Conservation (phyloP, 2,329 filamentous ascomycete species). For the Botryotinia narcissicola region DNA sequence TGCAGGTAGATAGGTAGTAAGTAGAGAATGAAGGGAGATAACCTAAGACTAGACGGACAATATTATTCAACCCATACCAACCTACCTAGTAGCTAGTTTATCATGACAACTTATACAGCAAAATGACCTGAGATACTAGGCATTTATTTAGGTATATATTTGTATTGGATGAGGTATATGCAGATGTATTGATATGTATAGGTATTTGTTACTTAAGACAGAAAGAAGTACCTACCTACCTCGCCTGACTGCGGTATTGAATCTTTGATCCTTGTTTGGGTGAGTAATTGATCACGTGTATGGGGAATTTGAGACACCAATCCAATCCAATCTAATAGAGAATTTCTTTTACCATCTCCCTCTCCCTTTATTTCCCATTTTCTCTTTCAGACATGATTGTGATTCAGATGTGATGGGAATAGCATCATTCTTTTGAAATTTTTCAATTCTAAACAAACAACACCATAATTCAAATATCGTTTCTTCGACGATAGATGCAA, state of each 20-base stretch:
- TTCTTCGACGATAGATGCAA: background rate
- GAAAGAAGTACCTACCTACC: background rate
- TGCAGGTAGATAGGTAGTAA: background rate
- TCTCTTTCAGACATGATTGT: background rate
- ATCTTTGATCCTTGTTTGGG: background rate
- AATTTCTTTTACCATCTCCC: background rate
- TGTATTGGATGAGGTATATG: no score
- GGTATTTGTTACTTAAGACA: background rate
- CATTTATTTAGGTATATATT: no score
- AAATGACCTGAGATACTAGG: background rate
- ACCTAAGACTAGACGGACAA: background rate
- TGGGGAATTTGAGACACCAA: background rate
- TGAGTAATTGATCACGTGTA: slow-evolving; percentile 2
- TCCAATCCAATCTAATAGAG: background rate
- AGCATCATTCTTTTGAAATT: background rate
- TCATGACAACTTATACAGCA: background rate
- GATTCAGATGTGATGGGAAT: background rate
- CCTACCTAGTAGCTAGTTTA: no score
- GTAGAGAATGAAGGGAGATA: background rate
- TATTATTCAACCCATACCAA: background rate
- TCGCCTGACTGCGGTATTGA: background rate
- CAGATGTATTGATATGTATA: background rate
- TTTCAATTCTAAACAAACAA: no score
- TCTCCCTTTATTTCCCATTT: background rate
- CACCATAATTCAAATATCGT: background rate